These are phyloP conservation scores for Cyphellophora europaea DNA, from an alignment of 2,329 filamentous ascomycete species.

Conservation along the genomic window DNA sequence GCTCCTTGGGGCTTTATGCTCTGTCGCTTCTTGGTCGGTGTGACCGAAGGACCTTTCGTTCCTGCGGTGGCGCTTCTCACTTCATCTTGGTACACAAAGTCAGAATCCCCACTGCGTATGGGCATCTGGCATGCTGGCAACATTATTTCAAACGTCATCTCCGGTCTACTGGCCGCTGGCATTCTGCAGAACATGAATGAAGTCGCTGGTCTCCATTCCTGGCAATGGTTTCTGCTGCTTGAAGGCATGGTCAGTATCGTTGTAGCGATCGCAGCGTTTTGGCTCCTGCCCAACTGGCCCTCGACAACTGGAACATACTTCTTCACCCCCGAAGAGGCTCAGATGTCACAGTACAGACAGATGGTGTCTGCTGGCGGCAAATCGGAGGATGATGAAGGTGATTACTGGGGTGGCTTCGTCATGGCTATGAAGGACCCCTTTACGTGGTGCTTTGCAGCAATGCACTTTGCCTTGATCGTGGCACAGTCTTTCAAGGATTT, in stretches of 20 bases:
- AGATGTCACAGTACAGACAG: constrained; percentile 45
- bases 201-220: constrained; percentile 27
- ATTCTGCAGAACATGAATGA: constrained; percentile 36
- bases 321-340: constrained; percentile 33
- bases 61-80: constrained; percentile 30
- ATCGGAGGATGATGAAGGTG: constrained; percentile 43
- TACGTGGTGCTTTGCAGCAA: constrained; percentile 56
- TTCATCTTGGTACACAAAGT: constrained; percentile 39
- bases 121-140: constrained; percentile 39
- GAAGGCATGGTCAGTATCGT: constrained; percentile 46
- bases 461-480: constrained; percentile 52
- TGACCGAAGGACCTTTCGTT: constrained; percentile 30
- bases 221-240: constrained; percentile 42
- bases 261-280: constrained; percentile 25
- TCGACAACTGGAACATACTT: constrained; percentile 38
- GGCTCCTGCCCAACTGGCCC: constrained; percentile 42
- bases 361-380: constrained; percentile 50
- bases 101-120: constrained; percentile 34
- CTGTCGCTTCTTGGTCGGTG: constrained; percentile 28
- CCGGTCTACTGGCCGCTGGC: constrained; percentile 35
- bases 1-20: constrained; percentile 26
- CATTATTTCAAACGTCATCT: constrained; percentile 37
- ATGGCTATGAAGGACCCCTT: constrained; percentile 54
- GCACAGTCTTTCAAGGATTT: constrained; percentile 51
- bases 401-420: constrained; percentile 43